These are phyloP conservation scores for Plasmodium fragile DNA, from an alignment of 169 alveolate genomes.

Conservation along the genomic window DNA sequence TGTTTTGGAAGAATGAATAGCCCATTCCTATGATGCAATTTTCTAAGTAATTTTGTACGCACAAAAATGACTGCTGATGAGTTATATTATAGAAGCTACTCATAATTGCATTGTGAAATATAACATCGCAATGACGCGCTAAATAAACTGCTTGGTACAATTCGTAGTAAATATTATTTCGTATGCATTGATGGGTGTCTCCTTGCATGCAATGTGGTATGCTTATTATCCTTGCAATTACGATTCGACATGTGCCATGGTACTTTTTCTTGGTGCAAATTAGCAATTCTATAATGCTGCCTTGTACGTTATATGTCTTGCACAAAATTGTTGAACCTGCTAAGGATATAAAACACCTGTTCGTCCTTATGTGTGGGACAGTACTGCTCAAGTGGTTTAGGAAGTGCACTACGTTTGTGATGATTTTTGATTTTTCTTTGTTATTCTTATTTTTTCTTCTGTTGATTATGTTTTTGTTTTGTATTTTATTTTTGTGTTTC, in stretches of 20 bases:
- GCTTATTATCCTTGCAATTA: slow-evolving; percentile 7
- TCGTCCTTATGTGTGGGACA: not conserved
- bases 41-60: not conserved
- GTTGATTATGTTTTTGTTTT: not conserved
- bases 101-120: not conserved
- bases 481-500: not conserved
- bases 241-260: not conserved
- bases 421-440: not conserved
- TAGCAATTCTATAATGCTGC: not conserved
- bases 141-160: not conserved
- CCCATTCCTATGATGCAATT: not conserved
- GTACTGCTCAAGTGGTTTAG: not conserved
- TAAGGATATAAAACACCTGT: not conserved
- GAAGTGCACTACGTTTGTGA: not conserved
- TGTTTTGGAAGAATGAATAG: not conserved
- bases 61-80: not conserved
- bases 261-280: not conserved
- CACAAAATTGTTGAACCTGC: not conserved
- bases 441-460: not conserved
- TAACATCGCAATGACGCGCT: not conserved
- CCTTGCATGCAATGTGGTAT: not conserved
- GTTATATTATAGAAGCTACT: not conserved
- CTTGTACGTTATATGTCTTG: not conserved
- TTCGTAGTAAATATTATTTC: not conserved
- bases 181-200: not conserved